Base-by-base conservation (phyloP, 176 grass and related monocot genomes). In the Echinochloa phyllopogon region DNA sequence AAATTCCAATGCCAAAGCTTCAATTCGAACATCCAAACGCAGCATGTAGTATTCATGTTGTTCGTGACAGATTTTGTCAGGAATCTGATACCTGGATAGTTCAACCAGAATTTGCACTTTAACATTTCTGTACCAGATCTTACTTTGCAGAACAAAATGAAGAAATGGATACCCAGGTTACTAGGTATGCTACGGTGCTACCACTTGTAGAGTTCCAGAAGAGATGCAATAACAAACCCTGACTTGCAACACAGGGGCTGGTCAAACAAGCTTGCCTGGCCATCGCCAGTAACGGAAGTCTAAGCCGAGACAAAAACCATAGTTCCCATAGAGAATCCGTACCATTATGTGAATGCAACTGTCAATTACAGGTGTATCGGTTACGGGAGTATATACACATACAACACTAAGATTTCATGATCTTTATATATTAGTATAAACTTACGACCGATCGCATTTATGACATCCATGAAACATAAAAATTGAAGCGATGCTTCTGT, bases 381-480 rank as follows among this genome's bases (percentile, higher is more conserved):
- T 38, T 0, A 43, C 39, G 7, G 17, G 57, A 74, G 36, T 78
- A 79, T 70, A 83, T 74, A 83, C 78, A 37, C 73, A n/a, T n/a
- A 90, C 50, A 84, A 66, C 15, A 0, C 44, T 27, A 78, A 36
- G 62, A 43, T 69, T 60, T 29, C 8, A 80, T 24, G n/a, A 42
- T 90, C 63, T 24, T 80, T 74, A 18, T 74, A 18, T 55, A 86
- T 39, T 39, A 18, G 39, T 65, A 55, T 65, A 74, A 36, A n/a
- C n/a, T 74, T 86, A 71, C 45, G 81, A 43, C 38, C 17, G 53
- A 29, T 37, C 33, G 18, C 33, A 61, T 83, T 71, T 70, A 77
- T 76, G 9, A 60, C 58, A 24, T 44, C 21, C 3, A 58, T 10
- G 11, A 39, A 76, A 56, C 49, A 82, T 6, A 42, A 21, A 75